Base-by-base conservation (phyloP, 108 stramenopile genomes). In the Skeletonema potamos region DNA sequence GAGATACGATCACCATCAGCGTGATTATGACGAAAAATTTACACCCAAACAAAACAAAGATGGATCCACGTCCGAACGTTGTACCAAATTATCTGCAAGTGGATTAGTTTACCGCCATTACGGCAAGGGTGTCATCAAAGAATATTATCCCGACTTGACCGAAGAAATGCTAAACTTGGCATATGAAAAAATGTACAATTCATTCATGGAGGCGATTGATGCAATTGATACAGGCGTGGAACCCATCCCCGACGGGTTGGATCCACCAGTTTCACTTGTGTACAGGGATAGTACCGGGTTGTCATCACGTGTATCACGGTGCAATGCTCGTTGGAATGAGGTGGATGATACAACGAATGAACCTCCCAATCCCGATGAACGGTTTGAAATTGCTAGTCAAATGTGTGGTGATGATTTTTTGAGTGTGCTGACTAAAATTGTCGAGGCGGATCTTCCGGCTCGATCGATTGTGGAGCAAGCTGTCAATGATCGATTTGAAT, bases 161-260 rank as follows among this genome's bases (percentile, higher is more conserved):
- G 79, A 82, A 1, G 81, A 86, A 8, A 68, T 85, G 62, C 10
- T 95, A 15, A 82, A 91, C 2, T 34, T 84, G 61, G 84, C 87
- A 4, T 96, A 85, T 74, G 62, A 33, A 41, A 92, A 90, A 72
- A 76, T 96, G 64, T 97, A 98, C 74, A 66, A 96, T 65, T 74
- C 82, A 28, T 91, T 99, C 58, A 77, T 98, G 61, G 97, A 98
- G 86, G 93, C 96, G n/a, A 78, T 99, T 32, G 99, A 99, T 84
- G 99, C 95, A 26, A 97, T 98, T 64, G 99, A 99, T 83, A 99
- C 98, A 20, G 99, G 99, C 9, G 96, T 99, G 9, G 95, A 97
- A 70, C 85, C 86, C 65, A 77, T 70, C 6, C 82, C 88, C 0
- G 72, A 67, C 11, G 77, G 76, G 0, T 69, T 63, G 0, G 76